Conservation (phyloP, 2,329 filamentous ascomycete species). For the Calonectria pauciramosa region DNA sequence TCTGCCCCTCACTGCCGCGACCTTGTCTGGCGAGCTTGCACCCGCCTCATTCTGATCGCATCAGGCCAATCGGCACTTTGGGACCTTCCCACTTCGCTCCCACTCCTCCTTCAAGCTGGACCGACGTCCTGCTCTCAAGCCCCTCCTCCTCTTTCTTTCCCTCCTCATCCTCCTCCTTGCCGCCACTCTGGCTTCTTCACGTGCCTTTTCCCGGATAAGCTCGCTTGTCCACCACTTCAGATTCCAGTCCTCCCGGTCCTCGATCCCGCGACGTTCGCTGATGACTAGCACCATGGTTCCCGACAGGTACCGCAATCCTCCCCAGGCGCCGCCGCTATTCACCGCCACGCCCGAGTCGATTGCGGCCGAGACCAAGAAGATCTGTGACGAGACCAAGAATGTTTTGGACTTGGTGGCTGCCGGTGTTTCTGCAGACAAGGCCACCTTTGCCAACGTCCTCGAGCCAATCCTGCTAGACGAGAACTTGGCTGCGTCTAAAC, state of each 20-base stretch:
- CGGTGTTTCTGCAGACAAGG: conserved; percentile 66
- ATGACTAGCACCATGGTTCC: conserved; percentile 74
- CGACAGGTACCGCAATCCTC: conserved; percentile 78
- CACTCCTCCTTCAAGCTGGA: conserved; percentile 45
- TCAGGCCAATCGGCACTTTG: conserved; percentile 41
- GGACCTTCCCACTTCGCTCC: conserved; percentile 7
- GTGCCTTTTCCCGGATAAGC: conserved; percentile 70
- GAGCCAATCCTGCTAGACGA: conserved; percentile 81
- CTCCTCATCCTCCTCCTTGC: conserved; percentile 69
- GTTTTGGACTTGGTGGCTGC: conserved; percentile 78
- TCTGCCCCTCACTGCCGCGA: conserved; percentile 1
- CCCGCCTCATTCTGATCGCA: conserved; percentile 8
- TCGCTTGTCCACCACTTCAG: conserved; percentile 70
- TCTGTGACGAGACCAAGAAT: conserved; percentile 73
- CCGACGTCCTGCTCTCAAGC: conserved; percentile 42
- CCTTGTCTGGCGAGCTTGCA: not conserved
- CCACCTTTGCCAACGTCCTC: conserved; percentile 68
- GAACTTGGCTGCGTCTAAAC: conserved; percentile 71
- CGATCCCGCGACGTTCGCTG: conserved; percentile 50
- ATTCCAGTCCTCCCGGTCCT: conserved; percentile 50
- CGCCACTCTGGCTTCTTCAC: conserved; percentile 77
- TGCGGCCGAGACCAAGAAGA: conserved; percentile 73
- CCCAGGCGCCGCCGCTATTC: conserved; percentile 84
- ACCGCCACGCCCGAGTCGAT: conserved; percentile 80
- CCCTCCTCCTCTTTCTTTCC: conserved; percentile 58